Evolutionary conservation across 805 yeast genomes (phyloP).

Genomic region (Soucietia sequanensis): DNA sequence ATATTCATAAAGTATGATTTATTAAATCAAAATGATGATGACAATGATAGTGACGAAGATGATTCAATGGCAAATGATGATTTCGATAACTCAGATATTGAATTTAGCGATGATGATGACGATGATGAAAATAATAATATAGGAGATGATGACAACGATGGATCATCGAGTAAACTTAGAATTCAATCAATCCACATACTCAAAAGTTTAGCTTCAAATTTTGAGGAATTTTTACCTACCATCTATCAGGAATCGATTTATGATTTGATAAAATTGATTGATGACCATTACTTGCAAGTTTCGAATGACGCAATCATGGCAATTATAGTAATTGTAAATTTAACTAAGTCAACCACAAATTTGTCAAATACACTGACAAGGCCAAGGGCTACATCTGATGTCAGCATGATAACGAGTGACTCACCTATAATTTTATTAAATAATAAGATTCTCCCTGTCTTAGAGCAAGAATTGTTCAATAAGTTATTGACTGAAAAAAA

Average conservation of each 20-base stretch:
- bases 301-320: constrained; percentile 49
- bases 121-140: constrained; percentile 19
- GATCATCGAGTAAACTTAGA: constrained; percentile 62
- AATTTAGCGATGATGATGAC: constrained; percentile 45
- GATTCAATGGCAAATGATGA: constrained; percentile 15
- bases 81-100: constrained; percentile 35
- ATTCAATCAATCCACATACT: constrained; percentile 47
- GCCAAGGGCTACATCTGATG: constrained; percentile 30
- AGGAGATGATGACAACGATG: constrained; percentile 39
- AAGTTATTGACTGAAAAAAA: constrained; percentile 20
- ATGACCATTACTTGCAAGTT: constrained; percentile 50
- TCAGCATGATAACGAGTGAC: constrained; percentile 33
- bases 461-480: constrained; percentile 26
- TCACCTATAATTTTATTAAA: constrained; percentile 17
- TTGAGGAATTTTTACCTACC: constrained; percentile 34
- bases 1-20: constrained; percentile 33
- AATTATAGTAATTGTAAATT: constrained; percentile 38
- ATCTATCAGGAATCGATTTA: constrained; percentile 31
- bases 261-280: constrained; percentile 29
- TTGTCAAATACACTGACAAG: constrained; percentile 1
- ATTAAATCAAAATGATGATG: constrained; percentile 27
- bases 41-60: constrained; percentile 32
- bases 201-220: constrained; percentile 25
- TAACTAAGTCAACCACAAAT: constrained; percentile 9
- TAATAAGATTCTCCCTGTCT: constrained; percentile 12